A percentile compares a stretch with the other conserved stretches of the same genome.
Conservation (phyloP, 2,329 filamentous ascomycete species). For the Emmonsiellopsis sp. region DNA sequence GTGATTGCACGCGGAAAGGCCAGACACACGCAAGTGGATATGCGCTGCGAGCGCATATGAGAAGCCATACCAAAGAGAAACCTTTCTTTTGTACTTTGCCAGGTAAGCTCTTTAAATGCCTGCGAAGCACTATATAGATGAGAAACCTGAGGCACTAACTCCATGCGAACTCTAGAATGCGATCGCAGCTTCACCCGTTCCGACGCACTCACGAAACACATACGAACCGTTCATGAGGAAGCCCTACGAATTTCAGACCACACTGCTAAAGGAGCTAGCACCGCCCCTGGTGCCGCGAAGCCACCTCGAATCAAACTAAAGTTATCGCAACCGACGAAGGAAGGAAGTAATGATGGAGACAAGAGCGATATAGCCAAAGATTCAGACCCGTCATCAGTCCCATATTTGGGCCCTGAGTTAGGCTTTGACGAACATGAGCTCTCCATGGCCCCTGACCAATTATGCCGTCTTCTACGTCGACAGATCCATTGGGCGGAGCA, state of each 20-base stretch:
- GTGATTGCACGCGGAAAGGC: conserved; percentile 77
- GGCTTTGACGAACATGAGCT: conserved; percentile 37
- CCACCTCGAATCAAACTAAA: conserved; percentile 34
- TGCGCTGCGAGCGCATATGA: conserved; percentile 92
- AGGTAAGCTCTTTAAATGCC: conserved; percentile 45
- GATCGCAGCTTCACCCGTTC: conserved; percentile 94
- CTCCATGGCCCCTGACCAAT: conserved; percentile 29
- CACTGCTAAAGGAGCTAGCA: conserved; percentile 27
- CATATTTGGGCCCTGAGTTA: conserved; percentile 31
- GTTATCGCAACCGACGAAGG: conserved; percentile 26
- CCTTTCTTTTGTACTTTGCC: conserved; percentile 94
- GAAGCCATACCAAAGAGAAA: conserved; percentile 95
- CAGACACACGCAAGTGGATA: conserved; percentile 91
- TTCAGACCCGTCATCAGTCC: conserved; percentile 20
- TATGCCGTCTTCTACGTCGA: conserved; percentile 36
- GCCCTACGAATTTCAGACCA: conserved; percentile 61
- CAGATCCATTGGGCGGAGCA: conserved; percentile 41
- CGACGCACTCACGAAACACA: conserved; percentile 93
- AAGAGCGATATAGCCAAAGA: conserved; percentile 22
- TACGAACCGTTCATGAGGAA: conserved; percentile 97
- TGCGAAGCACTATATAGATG: too few relatives aligned
- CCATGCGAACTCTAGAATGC: conserved; percentile 56
- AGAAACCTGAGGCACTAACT: background rate
- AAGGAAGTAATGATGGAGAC: conserved; percentile 15
- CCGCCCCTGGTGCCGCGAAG: conserved; percentile 22